Base-by-base conservation (phyloP, 2,329 filamentous ascomycete species). In the Fusarium vanettenii region DNA sequence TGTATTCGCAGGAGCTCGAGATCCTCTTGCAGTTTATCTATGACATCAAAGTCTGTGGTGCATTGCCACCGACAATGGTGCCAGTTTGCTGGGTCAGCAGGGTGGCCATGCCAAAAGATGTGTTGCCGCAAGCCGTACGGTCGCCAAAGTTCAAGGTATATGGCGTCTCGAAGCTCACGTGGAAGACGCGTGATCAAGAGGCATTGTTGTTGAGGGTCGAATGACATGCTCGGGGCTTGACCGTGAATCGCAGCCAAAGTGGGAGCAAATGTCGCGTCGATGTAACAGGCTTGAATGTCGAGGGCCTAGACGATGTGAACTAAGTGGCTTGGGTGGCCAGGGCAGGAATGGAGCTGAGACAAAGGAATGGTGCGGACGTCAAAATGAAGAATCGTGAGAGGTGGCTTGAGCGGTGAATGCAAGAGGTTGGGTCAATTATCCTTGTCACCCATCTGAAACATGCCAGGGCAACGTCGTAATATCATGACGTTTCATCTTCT, bases 81-180 rank as follows among this genome's bases (percentile, higher is more conserved):
- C 60, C 60, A 31, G 41, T 62, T 35, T 18, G 6, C 31, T 35
- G 27, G 37, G 33, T 62, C 16, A 11, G 37, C 27, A 29, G 20
- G 8, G 29, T 29, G 35, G 55, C 50, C 25, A 56, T 74, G 72
- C 25, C 37, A 67, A 0, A 73, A 10, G 5, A 74, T 69, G 39
- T 74, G 67, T 48, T 73, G 72, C 13, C 64, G 65, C 4, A 66
- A 52, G 10, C 70, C 67, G 18, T 13, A 33, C 1, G 67, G 52
- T 11, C 67, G 64, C 72, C 72, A 74, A 20, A 71, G 1, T 37
- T 74, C 64, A 29, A 68, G 59, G 39, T 74, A 74, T 20, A 74
- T 64, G 14, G 67, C 64, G 31, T 71, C 70, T 14, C 67, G 72
- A 16, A 73, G 48, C n/a, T 73, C 70, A 18, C 57, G 39, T 16